Conservation (phyloP, 495 filamentous ascomycete genomes). For the Echria macrotheca region DNA sequence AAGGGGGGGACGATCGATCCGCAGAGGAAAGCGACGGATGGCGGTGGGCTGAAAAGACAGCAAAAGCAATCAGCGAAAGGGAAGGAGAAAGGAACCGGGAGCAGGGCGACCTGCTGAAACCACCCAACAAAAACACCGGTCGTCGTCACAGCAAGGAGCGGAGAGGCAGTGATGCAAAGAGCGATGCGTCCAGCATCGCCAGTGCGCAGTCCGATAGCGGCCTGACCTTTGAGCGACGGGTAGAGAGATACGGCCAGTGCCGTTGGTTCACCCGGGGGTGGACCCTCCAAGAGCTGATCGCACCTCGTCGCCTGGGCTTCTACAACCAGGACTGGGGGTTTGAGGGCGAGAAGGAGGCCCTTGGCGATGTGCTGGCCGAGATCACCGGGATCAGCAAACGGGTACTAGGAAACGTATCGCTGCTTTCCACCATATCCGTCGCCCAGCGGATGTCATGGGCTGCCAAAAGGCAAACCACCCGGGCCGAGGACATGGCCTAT, state of each 20-base stretch:
- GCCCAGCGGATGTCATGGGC: constrained; percentile 25
- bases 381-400: constrained; percentile 14
- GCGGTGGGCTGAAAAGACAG: background rate
- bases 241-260: constrained; percentile 10
- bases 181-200: background rate
- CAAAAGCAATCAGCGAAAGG: background rate
- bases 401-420: constrained; percentile 5
- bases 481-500: constrained; percentile 23
- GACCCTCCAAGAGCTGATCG: constrained; percentile 39
- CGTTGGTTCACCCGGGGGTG: constrained; percentile 35
- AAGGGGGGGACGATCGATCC: background rate
- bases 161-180: background rate
- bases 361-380: constrained; percentile 2
- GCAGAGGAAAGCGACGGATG: background rate
- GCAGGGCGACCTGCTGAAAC: background rate
- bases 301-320: constrained; percentile 27
- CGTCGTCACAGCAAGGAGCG: background rate
- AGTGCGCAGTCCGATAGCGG: background rate
- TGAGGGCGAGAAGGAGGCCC: constrained; percentile 11
- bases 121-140: background rate
- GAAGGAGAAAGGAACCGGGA: background rate
- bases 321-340: constrained; percentile 26
- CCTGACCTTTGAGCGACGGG: background rate
- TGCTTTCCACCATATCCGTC: constrained; percentile 7
- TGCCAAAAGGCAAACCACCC: constrained; percentile 11